Base-by-base conservation (phyloP, 139 green algal genomes). In the Haematococcus sp. region DNA sequence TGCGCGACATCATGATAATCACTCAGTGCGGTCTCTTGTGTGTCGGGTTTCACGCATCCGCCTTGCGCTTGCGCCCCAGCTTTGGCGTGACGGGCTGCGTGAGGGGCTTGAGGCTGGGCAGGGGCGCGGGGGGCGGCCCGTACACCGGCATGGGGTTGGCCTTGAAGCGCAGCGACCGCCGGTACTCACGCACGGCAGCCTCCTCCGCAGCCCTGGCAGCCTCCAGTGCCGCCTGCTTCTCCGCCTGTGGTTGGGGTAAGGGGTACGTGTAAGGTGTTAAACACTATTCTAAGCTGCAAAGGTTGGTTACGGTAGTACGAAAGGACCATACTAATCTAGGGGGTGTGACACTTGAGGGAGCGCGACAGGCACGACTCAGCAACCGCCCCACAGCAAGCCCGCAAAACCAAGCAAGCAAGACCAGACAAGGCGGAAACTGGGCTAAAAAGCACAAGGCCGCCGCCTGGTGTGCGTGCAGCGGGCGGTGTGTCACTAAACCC, bases 71-170 rank as follows among this genome's bases (percentile, higher is more conserved):
- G 0, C 34, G 33, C 52, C 72, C 74, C 1, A 79, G 55, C 23
- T 72, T 60, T 27, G 81, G 81, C 16, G 81, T 82, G 20, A 76
- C 55, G 15, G 81, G 55, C 4, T 71, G 63, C 3, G 81, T 86
- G 20, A 78, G 58, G 19, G 76, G 76, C 76, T 78, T 78, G 19
- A 63, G 31, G 19, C 32, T 61, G 1, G 68, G 63, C 56, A 56
- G 55, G 3, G 61, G 68, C 72, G 60, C 66, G 2, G 69, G 44
- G 17, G 75, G 56, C n/a, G 74, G 44, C 4, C 75, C 73, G 31
- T 81, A 75, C 49, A 75, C 74, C 3, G 81, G 81, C 76, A 86
- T 78, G 0, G 76, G 76, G n/a, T 75, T 70, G 20, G 81, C 78
- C 52, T 76, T 76, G 71, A 78, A 81, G 11, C 63, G 61, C 61